Evolutionary conservation across 495 filamentous ascomycete genomes (phyloP).

Genomic region (Trichoderma erinaceum): DNA sequence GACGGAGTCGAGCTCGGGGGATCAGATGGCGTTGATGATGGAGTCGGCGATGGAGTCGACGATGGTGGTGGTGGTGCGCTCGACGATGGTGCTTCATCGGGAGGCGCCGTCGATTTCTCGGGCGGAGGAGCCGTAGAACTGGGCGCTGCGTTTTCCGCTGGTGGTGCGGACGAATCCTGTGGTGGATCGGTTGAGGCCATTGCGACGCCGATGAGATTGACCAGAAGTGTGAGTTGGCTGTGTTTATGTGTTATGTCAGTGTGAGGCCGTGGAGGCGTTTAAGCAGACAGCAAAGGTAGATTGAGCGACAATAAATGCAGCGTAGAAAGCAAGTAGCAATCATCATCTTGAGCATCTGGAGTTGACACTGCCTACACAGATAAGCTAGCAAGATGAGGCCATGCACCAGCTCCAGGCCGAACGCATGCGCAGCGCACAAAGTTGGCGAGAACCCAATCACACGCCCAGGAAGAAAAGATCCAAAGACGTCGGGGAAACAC

Average conservation of each 20-base stretch:
- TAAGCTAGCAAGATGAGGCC: background rate
- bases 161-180: background rate
- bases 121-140: background rate
- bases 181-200: background rate
- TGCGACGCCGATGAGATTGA: background rate
- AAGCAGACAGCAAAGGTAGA: background rate
- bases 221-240: background rate
- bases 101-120: background rate
- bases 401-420: background rate
- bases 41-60: slow-evolving; percentile 22
- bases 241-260: background rate
- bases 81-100: background rate
- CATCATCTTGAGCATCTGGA: background rate
- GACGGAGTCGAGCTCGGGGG: slow-evolving; percentile 19
- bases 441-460: background rate
- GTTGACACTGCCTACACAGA: background rate
- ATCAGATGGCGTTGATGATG: slow-evolving; percentile 27
- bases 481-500: background rate
- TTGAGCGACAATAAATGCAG: background rate
- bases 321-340: background rate
- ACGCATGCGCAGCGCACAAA: background rate
- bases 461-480: background rate
- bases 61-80: slow-evolving; percentile 22
- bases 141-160: background rate
- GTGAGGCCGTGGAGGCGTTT: background rate